Base-by-base conservation (phyloP, 768 basidiomycete species). In the Trametes elegans region DNA sequence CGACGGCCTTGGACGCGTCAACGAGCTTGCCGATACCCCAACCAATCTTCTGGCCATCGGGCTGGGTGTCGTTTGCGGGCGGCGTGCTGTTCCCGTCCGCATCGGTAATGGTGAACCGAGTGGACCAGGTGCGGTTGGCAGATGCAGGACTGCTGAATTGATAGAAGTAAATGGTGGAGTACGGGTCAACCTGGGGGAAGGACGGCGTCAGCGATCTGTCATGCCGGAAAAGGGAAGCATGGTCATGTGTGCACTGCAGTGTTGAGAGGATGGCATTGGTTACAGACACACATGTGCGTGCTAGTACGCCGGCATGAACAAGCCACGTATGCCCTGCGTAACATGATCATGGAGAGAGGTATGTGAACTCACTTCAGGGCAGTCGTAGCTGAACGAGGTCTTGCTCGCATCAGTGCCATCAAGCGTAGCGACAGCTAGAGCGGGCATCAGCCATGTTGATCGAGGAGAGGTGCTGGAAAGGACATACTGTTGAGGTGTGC, bases 151-250 rank as follows among this genome's bases (percentile, higher is more conserved):
- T 69, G 14, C 79, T 74, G 75, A 88, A 91, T 63, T 90, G 87
- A 69, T 89, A 89, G 74, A 91, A 92, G 74, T 90, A 92, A 60
- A 91, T 83, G 32, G 81, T 64, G 2, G 89, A 76, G 68, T 86
- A 74, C 18, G 81, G 79, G 21, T 71, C 73, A 31, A 90, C 87
- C 84, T 87, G 63, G 24, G 8, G 44, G 39, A 48, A 7, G 47
- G 45, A 13, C 31, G 27, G 19, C 7, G 45, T 46, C 21, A 45
- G 24, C 28, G 49, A 13, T 42, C 24, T n/a, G n/a, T n/a, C 23
- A 40, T 7, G 39, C 7, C 21, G 11, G 16, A 5, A 2, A 39
- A 19, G n/a, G 14, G 4, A 19, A 18, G 9, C 19, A 39, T 19
- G 18, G 21, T 19, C 18, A 19, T 18, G n/a, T 8, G 38, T 10